Conservation (phyloP, 352 stramenopile species). For the Pythium scleroteichum region DNA sequence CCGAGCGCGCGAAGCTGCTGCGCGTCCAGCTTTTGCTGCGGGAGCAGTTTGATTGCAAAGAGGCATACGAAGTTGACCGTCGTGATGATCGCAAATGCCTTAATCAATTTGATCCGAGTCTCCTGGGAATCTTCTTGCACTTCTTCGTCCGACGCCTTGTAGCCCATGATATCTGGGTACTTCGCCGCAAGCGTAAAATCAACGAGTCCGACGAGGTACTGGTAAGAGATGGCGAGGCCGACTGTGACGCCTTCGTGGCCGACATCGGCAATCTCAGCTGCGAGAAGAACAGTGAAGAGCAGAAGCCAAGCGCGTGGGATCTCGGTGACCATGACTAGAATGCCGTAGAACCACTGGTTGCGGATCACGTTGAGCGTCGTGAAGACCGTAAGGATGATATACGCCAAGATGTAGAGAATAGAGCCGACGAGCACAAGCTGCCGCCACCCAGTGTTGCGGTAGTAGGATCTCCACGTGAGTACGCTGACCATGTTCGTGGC, state of each 20-base stretch:
- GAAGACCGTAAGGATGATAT: conserved; percentile 10
- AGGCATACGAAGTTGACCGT: conserved; percentile 18
- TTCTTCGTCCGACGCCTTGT: not conserved
- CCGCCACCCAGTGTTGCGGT: conserved; percentile 10
- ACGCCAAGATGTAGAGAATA: not conserved
- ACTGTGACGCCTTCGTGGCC: conserved; percentile 54
- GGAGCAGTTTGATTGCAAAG: conserved; percentile 22
- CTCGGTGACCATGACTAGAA: conserved; percentile 28
- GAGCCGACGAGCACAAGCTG: conserved; percentile 7
- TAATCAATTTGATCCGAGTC: not conserved
- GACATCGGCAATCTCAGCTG: conserved; percentile 50
- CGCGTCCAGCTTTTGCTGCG: conserved; percentile 42
- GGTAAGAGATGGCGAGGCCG: conserved; percentile 48
- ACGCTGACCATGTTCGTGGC: not conserved
- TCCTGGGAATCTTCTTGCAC: not conserved
- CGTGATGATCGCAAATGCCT: conserved; percentile 2
- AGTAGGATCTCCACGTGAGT: conserved; percentile 6
- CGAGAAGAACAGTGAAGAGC: conserved; percentile 38
- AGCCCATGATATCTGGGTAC: conserved; percentile 22
- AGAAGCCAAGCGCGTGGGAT: conserved; percentile 45
- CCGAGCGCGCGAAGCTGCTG: conserved; percentile 40
- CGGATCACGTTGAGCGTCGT: conserved; percentile 37
- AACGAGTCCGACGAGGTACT: conserved; percentile 34
- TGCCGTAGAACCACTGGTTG: conserved; percentile 43
- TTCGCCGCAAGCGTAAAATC: conserved; percentile 26